phyloP scores from a whole-genome alignment of 2,329 filamentous ascomycete genomes.

The Neonectria coccinea region DNA sequence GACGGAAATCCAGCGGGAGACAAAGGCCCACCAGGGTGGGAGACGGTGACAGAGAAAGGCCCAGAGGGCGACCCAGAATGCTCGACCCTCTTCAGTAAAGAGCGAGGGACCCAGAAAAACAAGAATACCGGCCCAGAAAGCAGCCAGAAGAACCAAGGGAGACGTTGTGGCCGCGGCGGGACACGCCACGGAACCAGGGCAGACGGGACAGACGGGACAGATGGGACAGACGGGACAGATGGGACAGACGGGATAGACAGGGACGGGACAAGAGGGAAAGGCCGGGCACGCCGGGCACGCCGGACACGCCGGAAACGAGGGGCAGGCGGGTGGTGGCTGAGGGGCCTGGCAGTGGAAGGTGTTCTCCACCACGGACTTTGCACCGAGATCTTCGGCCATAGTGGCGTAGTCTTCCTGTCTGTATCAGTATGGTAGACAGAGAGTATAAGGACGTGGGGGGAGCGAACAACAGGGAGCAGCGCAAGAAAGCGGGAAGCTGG shows the following conservation, averaged over 20 bases:
- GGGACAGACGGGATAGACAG: background rate
- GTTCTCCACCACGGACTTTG: too few relatives aligned
- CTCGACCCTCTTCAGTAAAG: background rate
- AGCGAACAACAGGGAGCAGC: background rate
- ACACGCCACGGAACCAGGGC: background rate
- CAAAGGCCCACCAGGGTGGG: background rate
- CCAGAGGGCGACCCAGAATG: background rate
- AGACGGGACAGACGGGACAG: background rate
- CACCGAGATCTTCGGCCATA: background rate
- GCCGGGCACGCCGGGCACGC: background rate
- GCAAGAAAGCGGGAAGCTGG: background rate
- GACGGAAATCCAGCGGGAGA: background rate
- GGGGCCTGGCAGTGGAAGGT: background rate
- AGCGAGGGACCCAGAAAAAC: background rate
- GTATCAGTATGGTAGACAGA: background rate
- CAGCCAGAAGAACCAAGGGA: constrained; percentile 1
- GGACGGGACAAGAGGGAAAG: background rate
- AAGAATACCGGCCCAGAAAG: background rate
- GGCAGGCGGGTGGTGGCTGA: background rate
- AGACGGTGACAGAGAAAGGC: background rate
- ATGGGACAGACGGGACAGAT: background rate
- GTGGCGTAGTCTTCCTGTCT: background rate
- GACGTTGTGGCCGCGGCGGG: background rate
- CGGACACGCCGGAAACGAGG: background rate
- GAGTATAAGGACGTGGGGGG: background rate